These are phyloP conservation scores for Suillus placidus DNA, from an alignment of 768 basidiomycete genomes.

Conservation along the genomic window DNA sequence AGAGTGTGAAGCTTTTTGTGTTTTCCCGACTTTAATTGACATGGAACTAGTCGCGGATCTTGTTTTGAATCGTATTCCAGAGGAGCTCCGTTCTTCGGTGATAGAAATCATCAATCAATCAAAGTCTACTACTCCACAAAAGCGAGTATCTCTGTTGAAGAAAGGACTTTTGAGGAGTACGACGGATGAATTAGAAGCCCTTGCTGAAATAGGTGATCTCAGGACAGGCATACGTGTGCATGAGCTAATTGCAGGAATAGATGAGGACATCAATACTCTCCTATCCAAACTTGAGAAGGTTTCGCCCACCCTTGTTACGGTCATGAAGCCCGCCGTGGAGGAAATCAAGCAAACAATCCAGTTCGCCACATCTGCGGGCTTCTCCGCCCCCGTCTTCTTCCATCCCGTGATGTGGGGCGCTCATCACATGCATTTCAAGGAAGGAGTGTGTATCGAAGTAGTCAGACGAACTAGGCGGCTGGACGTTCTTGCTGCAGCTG, in stretches of 20 bases:
- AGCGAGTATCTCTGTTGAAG: slow-evolving; percentile 68
- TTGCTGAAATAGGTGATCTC: slow-evolving; percentile 60
- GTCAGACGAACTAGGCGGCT: slow-evolving; percentile 65
- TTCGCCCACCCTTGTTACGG: slow-evolving; percentile 52
- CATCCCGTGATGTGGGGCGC: slow-evolving; percentile 74
- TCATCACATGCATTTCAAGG: slow-evolving; percentile 66
- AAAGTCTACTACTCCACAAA: slow-evolving; percentile 69
- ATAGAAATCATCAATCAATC: slow-evolving; percentile 66
- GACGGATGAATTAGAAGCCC: slow-evolving; percentile 73
- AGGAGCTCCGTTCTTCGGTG: slow-evolving; percentile 55
- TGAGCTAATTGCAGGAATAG: slow-evolving; percentile 36
- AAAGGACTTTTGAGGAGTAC: slow-evolving; percentile 67
- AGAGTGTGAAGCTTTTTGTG: slow-evolving; percentile 47
- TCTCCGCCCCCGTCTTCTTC: slow-evolving; percentile 63
- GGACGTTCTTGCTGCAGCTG: slow-evolving; percentile 83
- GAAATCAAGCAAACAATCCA: slow-evolving; percentile 68
- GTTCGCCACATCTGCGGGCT: slow-evolving; percentile 62
- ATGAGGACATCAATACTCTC: slow-evolving; percentile 63
- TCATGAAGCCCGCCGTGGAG: slow-evolving; percentile 53
- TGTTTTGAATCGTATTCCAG: slow-evolving; percentile 62
- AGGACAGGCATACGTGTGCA: not conserved
- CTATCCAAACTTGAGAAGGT: slow-evolving; percentile 59
- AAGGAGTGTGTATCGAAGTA: slow-evolving; percentile 78
- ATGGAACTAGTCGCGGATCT: slow-evolving; percentile 63
- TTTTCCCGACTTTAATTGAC: slow-evolving; percentile 1